These are phyloP conservation scores for Ormosia semicastrata DNA, from an alignment of 306 rosid species.

Conservation along the genomic window DNA sequence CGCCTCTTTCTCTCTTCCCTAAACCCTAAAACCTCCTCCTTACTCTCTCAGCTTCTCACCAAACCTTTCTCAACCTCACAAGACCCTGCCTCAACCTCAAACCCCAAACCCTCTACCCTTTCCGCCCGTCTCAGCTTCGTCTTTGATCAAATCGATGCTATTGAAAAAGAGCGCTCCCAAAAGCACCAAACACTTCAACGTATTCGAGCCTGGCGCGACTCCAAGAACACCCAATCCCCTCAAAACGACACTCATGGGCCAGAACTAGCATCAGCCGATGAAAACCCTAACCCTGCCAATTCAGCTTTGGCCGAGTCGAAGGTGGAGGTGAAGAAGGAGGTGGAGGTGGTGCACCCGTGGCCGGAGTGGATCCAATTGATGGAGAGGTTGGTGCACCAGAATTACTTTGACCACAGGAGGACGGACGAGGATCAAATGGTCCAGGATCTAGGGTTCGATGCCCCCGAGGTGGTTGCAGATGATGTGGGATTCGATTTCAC, in stretches of 20 bases:
- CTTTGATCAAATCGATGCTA: slow-evolving; percentile 91
- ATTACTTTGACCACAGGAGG: slow-evolving; percentile 83
- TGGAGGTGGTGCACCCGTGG: slow-evolving; percentile 93
- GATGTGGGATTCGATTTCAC: slow-evolving; percentile 49
- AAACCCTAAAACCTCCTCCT: slow-evolving; percentile 36
- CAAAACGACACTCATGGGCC: slow-evolving; percentile 18
- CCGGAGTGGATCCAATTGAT: slow-evolving; percentile 95
- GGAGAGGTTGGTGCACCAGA: slow-evolving; percentile 89
- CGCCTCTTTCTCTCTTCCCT: slow-evolving; percentile 44
- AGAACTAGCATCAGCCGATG: neutral
- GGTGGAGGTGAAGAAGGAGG: slow-evolving; percentile 32
- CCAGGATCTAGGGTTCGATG: slow-evolving; percentile 57
- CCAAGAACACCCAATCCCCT: slow-evolving; percentile 39
- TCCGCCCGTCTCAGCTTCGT: slow-evolving; percentile 89
- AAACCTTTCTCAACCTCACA: slow-evolving; percentile 54
- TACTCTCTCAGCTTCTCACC: slow-evolving; percentile 21
- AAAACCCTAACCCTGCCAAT: neutral
- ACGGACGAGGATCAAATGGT: slow-evolving; percentile 77
- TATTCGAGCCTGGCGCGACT: slow-evolving; percentile 84
- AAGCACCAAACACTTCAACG: slow-evolving; percentile 87
- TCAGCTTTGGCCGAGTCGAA: neutral
- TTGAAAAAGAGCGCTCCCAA: slow-evolving; percentile 75
- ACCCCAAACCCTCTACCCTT: slow-evolving; percentile 63
- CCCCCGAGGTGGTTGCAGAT: slow-evolving; percentile 28
- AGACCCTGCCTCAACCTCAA: slow-evolving; percentile 30